Conservation (phyloP, 2,329 filamentous ascomycete species). For the Aspergillus hortae region DNA sequence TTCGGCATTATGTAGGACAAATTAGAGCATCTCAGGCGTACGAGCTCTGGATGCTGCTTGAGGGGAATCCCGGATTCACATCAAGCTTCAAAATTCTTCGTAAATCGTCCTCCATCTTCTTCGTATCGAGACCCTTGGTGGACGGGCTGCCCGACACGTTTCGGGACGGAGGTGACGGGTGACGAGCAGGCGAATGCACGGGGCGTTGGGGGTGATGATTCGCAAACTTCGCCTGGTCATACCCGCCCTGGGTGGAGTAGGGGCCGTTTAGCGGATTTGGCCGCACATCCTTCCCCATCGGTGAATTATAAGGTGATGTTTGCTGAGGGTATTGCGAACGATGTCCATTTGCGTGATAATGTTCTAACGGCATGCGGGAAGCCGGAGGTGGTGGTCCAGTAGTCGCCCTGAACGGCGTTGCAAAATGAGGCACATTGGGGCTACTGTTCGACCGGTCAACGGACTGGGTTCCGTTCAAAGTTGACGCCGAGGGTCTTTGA, state of each 20-base stretch:
- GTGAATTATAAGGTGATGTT: constrained; percentile 27
- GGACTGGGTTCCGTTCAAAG: constrained; percentile 19
- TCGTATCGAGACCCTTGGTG: constrained; percentile 35
- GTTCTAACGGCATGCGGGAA: constrained; percentile 11
- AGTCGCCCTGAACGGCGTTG: constrained; percentile 28
- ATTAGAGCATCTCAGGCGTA: constrained; percentile 21
- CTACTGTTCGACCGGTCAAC: constrained; percentile 15
- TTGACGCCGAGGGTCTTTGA: constrained; percentile 32
- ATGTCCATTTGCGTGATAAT: constrained; percentile 13
- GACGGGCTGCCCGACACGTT: constrained; percentile 18
- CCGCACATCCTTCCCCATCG: constrained; percentile 30
- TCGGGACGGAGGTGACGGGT: constrained; percentile 21
- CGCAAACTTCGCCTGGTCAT: constrained; percentile 20
- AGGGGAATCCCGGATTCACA: constrained; percentile 24
- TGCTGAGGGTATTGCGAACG: constrained; percentile 19
- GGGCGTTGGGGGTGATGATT: constrained; percentile 10
- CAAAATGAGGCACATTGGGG: constrained; percentile 26
- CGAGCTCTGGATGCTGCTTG: constrained; percentile 32
- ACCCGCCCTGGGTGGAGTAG: constrained; percentile 19
- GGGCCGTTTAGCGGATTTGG: constrained; percentile 13
- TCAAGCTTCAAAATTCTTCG: constrained; percentile 46
- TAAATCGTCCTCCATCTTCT: constrained; percentile 48
- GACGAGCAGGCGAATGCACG: constrained; percentile 21
- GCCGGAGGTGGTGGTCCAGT: constrained; percentile 30
- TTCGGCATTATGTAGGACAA: background rate